These are phyloP conservation scores for Chaetoceros tenuissimus DNA, from an alignment of 108 stramenopile species.

Conservation along the genomic window DNA sequence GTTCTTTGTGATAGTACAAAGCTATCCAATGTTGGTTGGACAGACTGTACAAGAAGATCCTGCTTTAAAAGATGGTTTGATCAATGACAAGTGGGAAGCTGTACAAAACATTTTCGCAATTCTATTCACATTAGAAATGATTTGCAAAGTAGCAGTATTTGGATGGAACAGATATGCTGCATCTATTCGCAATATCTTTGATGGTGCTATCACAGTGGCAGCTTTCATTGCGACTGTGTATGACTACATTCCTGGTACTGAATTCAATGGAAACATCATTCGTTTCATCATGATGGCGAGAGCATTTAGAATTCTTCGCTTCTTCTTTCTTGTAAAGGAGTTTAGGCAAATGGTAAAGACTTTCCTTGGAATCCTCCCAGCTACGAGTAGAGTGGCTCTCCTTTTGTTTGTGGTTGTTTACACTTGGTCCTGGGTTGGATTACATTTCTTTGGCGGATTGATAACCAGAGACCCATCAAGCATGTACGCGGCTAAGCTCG, in stretches of 20 bases:
- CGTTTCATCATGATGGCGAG: conserved; percentile 67
- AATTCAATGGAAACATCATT: conserved; percentile 46
- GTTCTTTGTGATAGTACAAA: conserved; percentile 47
- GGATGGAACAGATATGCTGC: conserved; percentile 58
- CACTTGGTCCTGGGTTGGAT: conserved; percentile 51
- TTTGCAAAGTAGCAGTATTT: conserved; percentile 44
- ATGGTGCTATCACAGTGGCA: conserved; percentile 49
- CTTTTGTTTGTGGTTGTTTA: conserved; percentile 51
- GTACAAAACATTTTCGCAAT: conserved; percentile 57
- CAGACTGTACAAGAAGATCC: conserved; percentile 15
- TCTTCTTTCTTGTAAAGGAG: conserved; percentile 36
- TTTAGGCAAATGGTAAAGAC: conserved; percentile 52
- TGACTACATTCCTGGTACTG: conserved; percentile 59
- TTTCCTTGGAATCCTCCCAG: conserved; percentile 44
- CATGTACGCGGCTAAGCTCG: conserved; percentile 28
- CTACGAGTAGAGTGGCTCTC: conserved; percentile 32
- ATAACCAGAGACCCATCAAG: conserved; percentile 62
- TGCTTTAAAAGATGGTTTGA: conserved; percentile 18
- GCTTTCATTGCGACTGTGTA: conserved; percentile 43
- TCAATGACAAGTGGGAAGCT: conserved; percentile 52
- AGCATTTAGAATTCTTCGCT: conserved; percentile 55
- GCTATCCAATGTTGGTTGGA: conserved; percentile 56
- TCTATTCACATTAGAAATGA: conserved; percentile 52
- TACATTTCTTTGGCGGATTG: conserved; percentile 54
- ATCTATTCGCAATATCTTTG: conserved; percentile 53